Base-by-base conservation (phyloP, 2,329 filamentous ascomycete species). In the Annulohypoxylon truncatum region DNA sequence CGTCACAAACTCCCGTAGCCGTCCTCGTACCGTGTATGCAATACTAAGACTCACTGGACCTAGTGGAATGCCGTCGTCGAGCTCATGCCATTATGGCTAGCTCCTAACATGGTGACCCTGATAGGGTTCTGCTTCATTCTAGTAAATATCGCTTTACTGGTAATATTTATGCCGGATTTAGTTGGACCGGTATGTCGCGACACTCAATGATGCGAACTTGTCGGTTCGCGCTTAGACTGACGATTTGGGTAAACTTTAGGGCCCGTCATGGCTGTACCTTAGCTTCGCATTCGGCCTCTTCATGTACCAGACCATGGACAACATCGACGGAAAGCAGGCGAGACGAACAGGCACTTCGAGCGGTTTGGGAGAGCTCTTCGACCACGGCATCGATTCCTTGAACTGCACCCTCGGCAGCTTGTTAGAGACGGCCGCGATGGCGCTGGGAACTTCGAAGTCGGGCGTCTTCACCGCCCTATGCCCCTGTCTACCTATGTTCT, bases 291-390 rank as follows among this genome's bases (percentile, higher is more conserved):
- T 97, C 71, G 96, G 96, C 40, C 86, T 99, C 64, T 99, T 97
- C 91, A 96, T 97, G 92, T 97, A 98, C 81, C 96, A 96, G 73
- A 99, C 96, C 12, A 94, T 99, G 91, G 96, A 99, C 83, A 99
- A 99, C 79, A 91, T 98, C 70, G 96, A 99, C 79, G 96, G 96
- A 73, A 99, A 99, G 82, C 96, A 99, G 83, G 96, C 96, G 62
- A 88, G 96, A 70, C 87, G 96, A 75, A 99, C 96, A 3, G 94
- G 95, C 56, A 97, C 95, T 3, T 98, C 95, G 28, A 97, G 94
- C 77, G 93, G 93, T 0, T 85, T 99, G 24, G 96, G 96, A 72
- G 96, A 99, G 81, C 89, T 99, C 12, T 99, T 99, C 81, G 96
- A 99, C 81, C 96, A 99, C 82, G 96, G 96, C 71, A 98, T 99